Evolutionary conservation across 1,139 yeast species (phyloP).

Genomic region (Pichia sp.): DNA sequence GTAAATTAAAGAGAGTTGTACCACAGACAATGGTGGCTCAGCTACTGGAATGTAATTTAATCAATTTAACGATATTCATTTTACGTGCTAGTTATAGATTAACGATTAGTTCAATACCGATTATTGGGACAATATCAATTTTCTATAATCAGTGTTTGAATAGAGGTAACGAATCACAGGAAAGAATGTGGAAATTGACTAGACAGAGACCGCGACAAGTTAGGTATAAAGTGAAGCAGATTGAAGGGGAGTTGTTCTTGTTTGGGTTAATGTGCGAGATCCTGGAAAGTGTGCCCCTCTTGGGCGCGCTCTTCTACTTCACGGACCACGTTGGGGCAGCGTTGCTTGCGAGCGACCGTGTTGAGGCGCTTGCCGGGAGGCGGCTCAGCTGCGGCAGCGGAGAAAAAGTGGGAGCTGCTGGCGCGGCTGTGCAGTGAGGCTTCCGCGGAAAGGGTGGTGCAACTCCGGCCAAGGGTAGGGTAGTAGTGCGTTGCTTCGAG

Average conservation of each 20-base stretch:
- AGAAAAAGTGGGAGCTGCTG: not conserved
- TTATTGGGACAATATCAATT: constrained; percentile 19
- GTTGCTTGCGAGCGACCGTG: constrained; percentile 9
- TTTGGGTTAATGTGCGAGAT: constrained; percentile 57
- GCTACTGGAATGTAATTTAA: constrained; percentile 9
- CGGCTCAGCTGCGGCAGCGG: too few species aligned
- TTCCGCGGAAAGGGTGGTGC: too few species aligned
- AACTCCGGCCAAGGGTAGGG: too few species aligned
- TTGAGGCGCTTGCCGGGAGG: constrained; percentile 6
- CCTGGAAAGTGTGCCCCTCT: constrained; percentile 55
- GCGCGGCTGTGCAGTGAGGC: too few species aligned
- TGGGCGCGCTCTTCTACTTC: constrained; percentile 49
- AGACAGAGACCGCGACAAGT: constrained; percentile 29
- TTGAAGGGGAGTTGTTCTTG: constrained; percentile 24
- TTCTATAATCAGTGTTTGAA: constrained; percentile 16
- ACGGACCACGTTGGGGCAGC: constrained; percentile 70
- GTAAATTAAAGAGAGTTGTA: constrained; percentile 26
- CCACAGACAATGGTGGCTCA: constrained; percentile 21
- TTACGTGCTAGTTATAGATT: constrained; percentile 1
- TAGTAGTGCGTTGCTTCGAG: too few species aligned
- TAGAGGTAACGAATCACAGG: constrained; percentile 16
- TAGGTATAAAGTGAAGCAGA: constrained; percentile 19
- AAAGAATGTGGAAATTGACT: constrained; percentile 19
- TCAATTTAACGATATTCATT: constrained; percentile 2
- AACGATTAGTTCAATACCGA: constrained; percentile 18